Evolutionary conservation across 306 rosid genomes (phyloP).

Genomic region (Delonix regia): DNA sequence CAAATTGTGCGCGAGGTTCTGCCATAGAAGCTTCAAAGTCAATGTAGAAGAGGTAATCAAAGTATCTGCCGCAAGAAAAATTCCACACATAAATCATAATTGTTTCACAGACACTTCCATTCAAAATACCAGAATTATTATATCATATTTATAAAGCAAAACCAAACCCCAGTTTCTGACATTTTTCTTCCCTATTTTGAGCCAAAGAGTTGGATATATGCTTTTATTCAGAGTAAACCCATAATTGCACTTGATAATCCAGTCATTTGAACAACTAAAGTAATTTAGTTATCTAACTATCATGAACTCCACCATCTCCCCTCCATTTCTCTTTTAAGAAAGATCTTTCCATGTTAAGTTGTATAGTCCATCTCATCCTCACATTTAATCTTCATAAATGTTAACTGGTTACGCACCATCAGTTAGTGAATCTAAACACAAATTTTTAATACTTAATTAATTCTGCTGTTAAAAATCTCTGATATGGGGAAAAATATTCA

Average conservation of each 20-base stretch:
- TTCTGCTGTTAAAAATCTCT: conserved; percentile 23
- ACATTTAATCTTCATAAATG: conserved; percentile 19
- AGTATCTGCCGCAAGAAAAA: conserved; percentile 61
- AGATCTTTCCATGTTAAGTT: conserved; percentile 11
- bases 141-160: conserved; percentile 14
- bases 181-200: conserved; percentile 15
- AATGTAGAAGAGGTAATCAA: conserved; percentile 84
- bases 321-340: neutral
- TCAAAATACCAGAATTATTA: conserved; percentile 18
- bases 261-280: conserved; percentile 19
- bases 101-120: neutral
- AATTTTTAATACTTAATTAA: conserved; percentile 16
- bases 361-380: conserved; percentile 15
- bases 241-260: neutral
- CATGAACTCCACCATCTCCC: conserved; percentile 4
- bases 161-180: neutral
- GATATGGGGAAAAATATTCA: conserved; percentile 6
- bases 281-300: conserved; percentile 20
- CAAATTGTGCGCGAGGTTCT: conserved; percentile 80
- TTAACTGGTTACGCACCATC: conserved; percentile 23
- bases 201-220: conserved; percentile 10
- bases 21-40: conserved; percentile 96
- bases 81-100: conserved; percentile 6
- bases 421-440: conserved; percentile 18
- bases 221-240: conserved; percentile 2